Percentiles rank a stretch among this genome's conserved stretches.
phyloP scores from a whole-genome alignment of 192 early-diverging fungal species.

The Gigaspora rosea region DNA sequence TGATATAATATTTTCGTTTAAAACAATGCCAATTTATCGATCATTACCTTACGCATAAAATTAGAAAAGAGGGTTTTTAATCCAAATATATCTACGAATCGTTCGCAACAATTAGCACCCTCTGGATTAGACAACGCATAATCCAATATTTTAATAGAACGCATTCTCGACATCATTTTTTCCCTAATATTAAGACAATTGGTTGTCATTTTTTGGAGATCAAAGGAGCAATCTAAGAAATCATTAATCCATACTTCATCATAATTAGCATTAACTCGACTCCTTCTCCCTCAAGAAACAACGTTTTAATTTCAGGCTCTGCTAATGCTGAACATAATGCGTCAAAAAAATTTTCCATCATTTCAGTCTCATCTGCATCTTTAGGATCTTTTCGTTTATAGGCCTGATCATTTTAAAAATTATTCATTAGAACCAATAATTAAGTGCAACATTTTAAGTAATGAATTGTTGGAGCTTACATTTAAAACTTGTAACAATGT shows the following conservation, averaged over 20 bases:
- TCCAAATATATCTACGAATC: constrained; percentile 81
- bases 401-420: constrained; percentile 18
- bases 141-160: constrained; percentile 86
- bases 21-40: neutral
- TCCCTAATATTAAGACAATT: constrained; percentile 49
- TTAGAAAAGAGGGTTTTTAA: constrained; percentile 83
- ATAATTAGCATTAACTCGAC: constrained; percentile 89
- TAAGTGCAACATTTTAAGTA: neutral
- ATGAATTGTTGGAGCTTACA: constrained; percentile 30
- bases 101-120: constrained; percentile 55
- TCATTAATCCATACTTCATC: constrained; percentile 61
- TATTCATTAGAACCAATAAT: neutral
- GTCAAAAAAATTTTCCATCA: constrained; percentile 92
- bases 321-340: constrained; percentile 71
- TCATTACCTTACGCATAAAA: constrained; percentile 74
- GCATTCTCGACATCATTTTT: constrained; percentile 74
- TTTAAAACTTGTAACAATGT: constrained; percentile 69
- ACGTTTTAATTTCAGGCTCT: constrained; percentile 67
- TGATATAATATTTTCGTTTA: neutral
- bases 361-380: constrained; percentile 84
- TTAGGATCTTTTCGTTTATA: constrained; percentile 75
- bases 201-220: neutral
- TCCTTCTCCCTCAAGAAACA: constrained; percentile 84
- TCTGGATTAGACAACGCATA: constrained; percentile 65
- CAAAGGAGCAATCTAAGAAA: neutral